Evolutionary conservation across 768 basidiomycete genomes (phyloP).

Genomic region (Suillus luteus): DNA sequence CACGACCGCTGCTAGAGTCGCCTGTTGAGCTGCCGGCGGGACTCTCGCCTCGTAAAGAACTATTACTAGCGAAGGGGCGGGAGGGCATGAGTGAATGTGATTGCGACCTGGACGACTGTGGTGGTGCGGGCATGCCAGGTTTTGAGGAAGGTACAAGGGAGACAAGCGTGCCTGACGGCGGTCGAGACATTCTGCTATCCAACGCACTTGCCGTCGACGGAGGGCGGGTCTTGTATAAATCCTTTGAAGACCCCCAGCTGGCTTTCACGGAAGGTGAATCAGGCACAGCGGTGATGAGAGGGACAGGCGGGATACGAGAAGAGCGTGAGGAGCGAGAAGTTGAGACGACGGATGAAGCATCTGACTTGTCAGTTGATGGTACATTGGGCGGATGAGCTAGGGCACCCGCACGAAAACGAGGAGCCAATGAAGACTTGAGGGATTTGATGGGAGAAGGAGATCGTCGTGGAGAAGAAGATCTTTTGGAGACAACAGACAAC

Average conservation of each 20-base stretch:
- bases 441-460: slow-evolving; percentile 16
- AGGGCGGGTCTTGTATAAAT: slow-evolving; percentile 17
- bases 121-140: slow-evolving; percentile 11
- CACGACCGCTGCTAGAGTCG: slow-evolving; percentile 75
- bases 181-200: slow-evolving; percentile 18
- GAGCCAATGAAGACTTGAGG: slow-evolving; percentile 16
- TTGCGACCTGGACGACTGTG: slow-evolving; percentile 24
- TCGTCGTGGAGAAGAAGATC: slow-evolving; percentile 10
- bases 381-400: slow-evolving; percentile 1
- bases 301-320: slow-evolving; percentile 31
- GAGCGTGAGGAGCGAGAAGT: slow-evolving; percentile 25
- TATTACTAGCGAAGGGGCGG: slow-evolving; percentile 57
- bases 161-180: slow-evolving; percentile 13
- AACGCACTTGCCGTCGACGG: slow-evolving; percentile 15
- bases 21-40: slow-evolving; percentile 81
- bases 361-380: slow-evolving; percentile 29
- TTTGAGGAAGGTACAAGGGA: slow-evolving; percentile 14
- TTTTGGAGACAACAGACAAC: neutral
- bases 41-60: slow-evolving; percentile 52
- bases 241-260: slow-evolving; percentile 11
- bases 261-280: slow-evolving; percentile 35
- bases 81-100: slow-evolving; percentile 32
- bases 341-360: slow-evolving; percentile 27
- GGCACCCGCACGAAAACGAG: slow-evolving; percentile 19
- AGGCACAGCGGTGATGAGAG: slow-evolving; percentile 34